phyloP scores from a whole-genome alignment of 2,329 filamentous ascomycete species.

The Colletotrichum sublineola region DNA sequence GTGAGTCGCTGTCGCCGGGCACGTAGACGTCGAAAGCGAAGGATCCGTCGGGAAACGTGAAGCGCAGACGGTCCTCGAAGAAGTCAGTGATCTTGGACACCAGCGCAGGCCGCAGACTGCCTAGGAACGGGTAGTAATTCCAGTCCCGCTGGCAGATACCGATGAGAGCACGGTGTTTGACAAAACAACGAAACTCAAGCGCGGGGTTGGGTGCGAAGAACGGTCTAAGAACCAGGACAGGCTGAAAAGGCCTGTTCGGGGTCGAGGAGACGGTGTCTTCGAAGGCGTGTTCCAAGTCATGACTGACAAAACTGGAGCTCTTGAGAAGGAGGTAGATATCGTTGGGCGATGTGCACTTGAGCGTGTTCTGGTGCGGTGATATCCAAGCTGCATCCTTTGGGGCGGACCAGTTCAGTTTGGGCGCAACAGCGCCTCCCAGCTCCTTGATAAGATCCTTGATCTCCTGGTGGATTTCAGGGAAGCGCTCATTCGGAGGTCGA shows the following conservation, averaged over 20 bases:
- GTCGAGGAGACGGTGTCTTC: conserved; percentile 72
- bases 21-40: conserved; percentile 96
- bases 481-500: conserved; percentile 66
- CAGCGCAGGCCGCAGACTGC: conserved; percentile 73
- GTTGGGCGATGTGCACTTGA: conserved; percentile 89
- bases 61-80: conserved; percentile 79
- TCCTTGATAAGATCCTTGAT: conserved; percentile 84
- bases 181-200: conserved; percentile 96
- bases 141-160: conserved; percentile 90
- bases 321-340: conserved; percentile 96
- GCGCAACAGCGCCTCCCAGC: conserved; percentile 87
- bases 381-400: conserved; percentile 98
- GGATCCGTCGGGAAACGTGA: conserved; percentile 84
- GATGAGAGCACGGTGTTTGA: conserved; percentile 83
- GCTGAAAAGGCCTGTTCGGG: conserved; percentile 66
- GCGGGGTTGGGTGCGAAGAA: conserved; percentile 91
- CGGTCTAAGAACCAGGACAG: conserved; percentile 87
- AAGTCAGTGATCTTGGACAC: conserved; percentile 79
- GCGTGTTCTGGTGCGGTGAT: conserved; percentile 83
- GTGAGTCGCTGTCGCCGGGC: conserved; percentile 71
- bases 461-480: conserved; percentile 79
- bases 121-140: conserved; percentile 89
- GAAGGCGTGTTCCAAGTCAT: conserved; percentile 94
- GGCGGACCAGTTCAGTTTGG: conserved; percentile 97
- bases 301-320: conserved; percentile 92